These are phyloP conservation scores for Onygenales sp. DNA, from an alignment of 2,329 filamentous ascomycete genomes.

Conservation along the genomic window DNA sequence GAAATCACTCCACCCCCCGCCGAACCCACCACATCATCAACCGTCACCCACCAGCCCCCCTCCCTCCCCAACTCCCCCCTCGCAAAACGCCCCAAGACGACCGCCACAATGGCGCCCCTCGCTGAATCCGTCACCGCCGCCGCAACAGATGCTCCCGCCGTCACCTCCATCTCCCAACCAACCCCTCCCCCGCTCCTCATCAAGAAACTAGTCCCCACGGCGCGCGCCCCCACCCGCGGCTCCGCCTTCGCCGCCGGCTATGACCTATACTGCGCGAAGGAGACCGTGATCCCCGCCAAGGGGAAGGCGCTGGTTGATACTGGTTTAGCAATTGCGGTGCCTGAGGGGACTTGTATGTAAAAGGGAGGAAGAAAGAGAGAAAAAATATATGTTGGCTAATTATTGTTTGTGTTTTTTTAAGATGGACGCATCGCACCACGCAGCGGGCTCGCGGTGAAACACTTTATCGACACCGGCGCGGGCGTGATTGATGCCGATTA, in stretches of 20 bases:
- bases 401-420: slow-evolving; percentile 23
- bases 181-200: slow-evolving; percentile 60
- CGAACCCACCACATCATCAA: slow-evolving; percentile 14
- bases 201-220: slow-evolving; percentile 76
- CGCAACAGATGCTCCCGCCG: slow-evolving; percentile 16
- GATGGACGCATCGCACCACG: slow-evolving; percentile 85
- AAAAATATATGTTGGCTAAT: not conserved
- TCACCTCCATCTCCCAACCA: slow-evolving; percentile 29
- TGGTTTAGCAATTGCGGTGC: slow-evolving; percentile 83
- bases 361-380: not conserved
- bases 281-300: slow-evolving; percentile 65
- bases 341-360: slow-evolving; percentile 72
- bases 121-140: slow-evolving; percentile 16
- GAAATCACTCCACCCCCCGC: slow-evolving; percentile 31
- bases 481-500: slow-evolving; percentile 98
- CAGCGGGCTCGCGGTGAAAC: slow-evolving; percentile 82
- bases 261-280: slow-evolving; percentile 73
- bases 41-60: slow-evolving; percentile 36
- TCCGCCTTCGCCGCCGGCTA: slow-evolving; percentile 87
- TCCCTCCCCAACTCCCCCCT: slow-evolving; percentile 63
- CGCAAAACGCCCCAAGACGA: slow-evolving; percentile 65
- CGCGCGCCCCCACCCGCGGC: slow-evolving; percentile 76
- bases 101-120: slow-evolving; percentile 17
- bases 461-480: slow-evolving; percentile 92
- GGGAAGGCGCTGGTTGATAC: slow-evolving; percentile 85